Base-by-base conservation (phyloP, 2,329 filamentous ascomycete species). In the Lasiodiplodia gonubiensis region DNA sequence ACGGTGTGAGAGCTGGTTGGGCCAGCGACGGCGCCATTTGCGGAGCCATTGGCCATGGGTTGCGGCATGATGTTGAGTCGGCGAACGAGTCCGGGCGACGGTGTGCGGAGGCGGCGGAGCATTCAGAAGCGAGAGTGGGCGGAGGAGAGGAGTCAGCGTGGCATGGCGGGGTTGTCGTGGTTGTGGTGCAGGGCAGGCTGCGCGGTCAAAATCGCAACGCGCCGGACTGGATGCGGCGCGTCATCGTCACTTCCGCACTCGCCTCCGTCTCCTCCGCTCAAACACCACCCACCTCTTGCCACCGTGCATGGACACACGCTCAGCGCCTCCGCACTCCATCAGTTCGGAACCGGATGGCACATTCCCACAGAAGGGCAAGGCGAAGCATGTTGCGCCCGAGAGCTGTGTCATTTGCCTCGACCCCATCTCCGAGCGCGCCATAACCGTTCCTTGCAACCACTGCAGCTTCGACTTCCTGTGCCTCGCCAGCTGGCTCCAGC, bases 331-430 rank as follows among this genome's bases (percentile, higher is more conserved):
- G 3, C 16, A n/a, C 4, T 2, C 59, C 16, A 18, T n/a, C n/a
- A 23, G 14, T 11, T 10, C 46, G 21, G 27, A 23, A 11, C 7
- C 39, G 42, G 14, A 33, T 33, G 30, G 16, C 42, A 25, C 30
- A 18, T 18, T 49, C 39, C 55, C n/a, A n/a, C 35, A 49, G 18
- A 49, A 61, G 25, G 53, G 39, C n/a, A 51, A 57, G 18, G 42
- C 53, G 18, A 52, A 59, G 14, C 30, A 67, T 67, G 55, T 60
- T 54, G 42, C 27, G 8, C 54, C 46, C 11, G 81, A 85, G 70
- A 88, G 85, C 74, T 97, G 94, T 78, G 92, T 96, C 70, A 95
- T 98, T 78, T 98, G 94, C 78, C 88, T 97, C 69, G 91, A 94
- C 67, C 75, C 81, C 64, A 84, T 97, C 74, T 87, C 88, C 11